Evolutionary conservation across 306 rosid genomes (phyloP), one percentile per base, ranked within the genome.

Genomic region (Echinosophora koreensis): DNA sequence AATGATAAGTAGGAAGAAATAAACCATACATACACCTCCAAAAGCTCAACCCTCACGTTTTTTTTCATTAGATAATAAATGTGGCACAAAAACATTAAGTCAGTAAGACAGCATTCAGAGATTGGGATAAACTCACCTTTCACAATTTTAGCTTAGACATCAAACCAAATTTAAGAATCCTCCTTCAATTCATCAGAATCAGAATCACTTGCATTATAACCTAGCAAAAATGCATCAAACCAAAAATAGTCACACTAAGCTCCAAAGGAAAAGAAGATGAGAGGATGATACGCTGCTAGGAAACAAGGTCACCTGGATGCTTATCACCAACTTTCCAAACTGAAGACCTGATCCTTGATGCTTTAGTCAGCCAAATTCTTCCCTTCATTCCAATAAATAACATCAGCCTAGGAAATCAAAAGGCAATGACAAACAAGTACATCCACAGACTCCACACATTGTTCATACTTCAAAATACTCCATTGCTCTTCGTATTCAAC

Each of bases 191-290:
- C 97, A 0, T 93, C 98, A n/a, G 98, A 90, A 86, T 93, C 98
- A 52, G 98, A 93, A 81, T 93, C 98, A 73, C 95, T 91, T 11
- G 98, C 98, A 81, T 93, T 93, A 83, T 93, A 93, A 66, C 98
- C 97, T 93, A 52, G 6, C 35, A 81, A 51, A 81, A 11, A 59
- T 50, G 66, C 75, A 78, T 3, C 76, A 69, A 8, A 13, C 49
- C 37, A 81, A 57, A n/a, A 38, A 57, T 5, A 11, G 69, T 42
- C 56, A 71, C 8, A 49, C 70, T 30, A 60, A 57, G 34, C 16
- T 17, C 49, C 55, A 65, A 64, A 17, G 52, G 46, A 15, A 58
- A 37, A 63, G 42, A 75, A 3, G n/a, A n/a, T n/a, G n/a, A n/a
- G n/a, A n/a, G n/a, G n/a, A n/a, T n/a, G n/a, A n/a, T n/a, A n/a